A percentile compares a stretch with the other conserved stretches of the same genome.
Evolutionary conservation across 2,329 filamentous ascomycete species (phyloP).

Genomic region (Alternaria panax): DNA sequence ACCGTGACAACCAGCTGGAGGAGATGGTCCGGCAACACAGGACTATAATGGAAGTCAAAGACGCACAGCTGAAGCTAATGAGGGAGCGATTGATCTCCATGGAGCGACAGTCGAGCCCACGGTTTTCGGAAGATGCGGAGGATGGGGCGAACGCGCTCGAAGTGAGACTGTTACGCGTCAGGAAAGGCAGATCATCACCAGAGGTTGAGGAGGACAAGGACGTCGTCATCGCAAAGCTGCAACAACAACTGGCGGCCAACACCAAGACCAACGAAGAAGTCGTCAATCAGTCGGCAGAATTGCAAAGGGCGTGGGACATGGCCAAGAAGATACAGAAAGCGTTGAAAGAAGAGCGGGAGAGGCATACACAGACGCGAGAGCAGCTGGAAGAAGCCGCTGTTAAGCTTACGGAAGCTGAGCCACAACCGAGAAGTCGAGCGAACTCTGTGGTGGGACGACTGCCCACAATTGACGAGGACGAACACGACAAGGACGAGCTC

Average conservation of each 20-base stretch:
- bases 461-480: conserved; percentile 43
- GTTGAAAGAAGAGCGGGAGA: conserved; percentile 38
- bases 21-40: conserved; percentile 37
- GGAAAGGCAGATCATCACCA: conserved; percentile 35
- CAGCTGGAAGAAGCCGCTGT: conserved; percentile 32
- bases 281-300: conserved; percentile 38
- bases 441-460: conserved; percentile 23
- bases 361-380: conserved; percentile 37
- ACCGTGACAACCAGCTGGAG: conserved; percentile 38
- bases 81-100: conserved; percentile 39
- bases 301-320: conserved; percentile 44
- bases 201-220: conserved; percentile 34
- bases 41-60: conserved; percentile 39
- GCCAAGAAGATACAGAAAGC: conserved; percentile 38
- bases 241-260: conserved; percentile 33
- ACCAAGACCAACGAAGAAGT: conserved; percentile 30
- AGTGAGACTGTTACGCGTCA: conserved; percentile 40
- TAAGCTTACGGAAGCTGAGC: conserved; percentile 28
- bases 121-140: conserved; percentile 17
- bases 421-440: conserved; percentile 12
- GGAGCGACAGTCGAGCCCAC: conserved; percentile 32
- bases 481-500: conserved; percentile 42
- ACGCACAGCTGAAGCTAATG: conserved; percentile 39
- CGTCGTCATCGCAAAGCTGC: conserved; percentile 38
- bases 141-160: conserved; percentile 42